Conservation (phyloP, 495 filamentous ascomycete genomes). For the Gamarada debralockiae region DNA sequence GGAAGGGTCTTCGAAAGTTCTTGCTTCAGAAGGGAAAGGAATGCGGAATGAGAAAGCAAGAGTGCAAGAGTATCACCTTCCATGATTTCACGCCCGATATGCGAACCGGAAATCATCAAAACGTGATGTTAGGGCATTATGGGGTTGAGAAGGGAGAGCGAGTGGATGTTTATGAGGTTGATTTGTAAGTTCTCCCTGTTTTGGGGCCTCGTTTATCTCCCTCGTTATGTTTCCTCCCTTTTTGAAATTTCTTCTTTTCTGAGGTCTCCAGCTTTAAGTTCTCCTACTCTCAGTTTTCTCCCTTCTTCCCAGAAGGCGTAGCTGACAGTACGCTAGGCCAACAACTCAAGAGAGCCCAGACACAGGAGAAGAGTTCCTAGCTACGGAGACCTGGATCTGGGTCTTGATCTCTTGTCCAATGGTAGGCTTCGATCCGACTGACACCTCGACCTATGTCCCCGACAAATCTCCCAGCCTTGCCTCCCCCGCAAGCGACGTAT, state of each 20-base stretch:
- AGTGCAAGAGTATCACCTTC: slow-evolving; percentile 16
- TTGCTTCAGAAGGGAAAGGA: slow-evolving; percentile 14
- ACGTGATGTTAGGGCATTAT: slow-evolving; percentile 13
- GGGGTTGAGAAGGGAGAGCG: background rate
- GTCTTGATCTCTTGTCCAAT: slow-evolving; percentile 18
- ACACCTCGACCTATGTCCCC: background rate
- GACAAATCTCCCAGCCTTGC: background rate
- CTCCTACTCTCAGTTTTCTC: too few relatives aligned
- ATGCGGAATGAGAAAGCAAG: slow-evolving; percentile 6
- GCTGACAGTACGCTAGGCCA: too few relatives aligned
- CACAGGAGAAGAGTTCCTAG: background rate
- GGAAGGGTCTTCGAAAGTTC: slow-evolving; percentile 18
- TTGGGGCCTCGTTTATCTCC: background rate
- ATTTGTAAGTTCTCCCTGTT: slow-evolving; percentile 16
- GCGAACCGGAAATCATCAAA: background rate
- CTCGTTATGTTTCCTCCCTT: background rate
- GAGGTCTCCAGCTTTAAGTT: too few relatives aligned
- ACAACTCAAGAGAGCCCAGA: slow-evolving; percentile 4
- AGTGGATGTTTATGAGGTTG: slow-evolving; percentile 19
- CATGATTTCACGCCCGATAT: slow-evolving; percentile 21
- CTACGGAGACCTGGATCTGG: slow-evolving; percentile 15
- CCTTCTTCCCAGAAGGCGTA: too few relatives aligned
- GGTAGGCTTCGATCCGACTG: background rate
- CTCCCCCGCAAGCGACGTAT: background rate
- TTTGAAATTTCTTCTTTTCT: too few relatives aligned